These are phyloP conservation scores for Rosa lucieae DNA, from an alignment of 306 rosid genomes.

Conservation along the genomic window DNA sequence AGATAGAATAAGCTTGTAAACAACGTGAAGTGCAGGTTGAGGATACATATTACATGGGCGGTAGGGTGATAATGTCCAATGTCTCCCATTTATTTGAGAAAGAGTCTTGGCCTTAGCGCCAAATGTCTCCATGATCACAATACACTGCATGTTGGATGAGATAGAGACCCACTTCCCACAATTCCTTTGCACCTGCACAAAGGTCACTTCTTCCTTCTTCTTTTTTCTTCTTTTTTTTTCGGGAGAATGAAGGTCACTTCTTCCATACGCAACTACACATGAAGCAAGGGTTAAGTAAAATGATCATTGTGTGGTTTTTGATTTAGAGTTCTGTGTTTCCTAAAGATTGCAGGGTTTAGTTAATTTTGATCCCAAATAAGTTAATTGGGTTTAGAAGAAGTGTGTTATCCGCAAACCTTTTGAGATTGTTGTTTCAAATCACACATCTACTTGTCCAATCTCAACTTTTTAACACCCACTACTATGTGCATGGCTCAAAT, in stretches of 20 bases:
- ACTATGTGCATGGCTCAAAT: not conserved
- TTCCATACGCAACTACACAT: not conserved
- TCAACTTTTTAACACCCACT: not conserved
- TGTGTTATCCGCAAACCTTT: not conserved
- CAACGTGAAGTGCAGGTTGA: slow-evolving; percentile 41
- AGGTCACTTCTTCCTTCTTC: not conserved
- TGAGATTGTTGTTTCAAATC: not conserved
- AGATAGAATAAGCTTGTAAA: slow-evolving; percentile 8
- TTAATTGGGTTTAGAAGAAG: not conserved
- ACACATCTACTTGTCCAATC: not conserved
- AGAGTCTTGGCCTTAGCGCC: slow-evolving; percentile 35
- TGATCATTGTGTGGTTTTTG: not conserved
- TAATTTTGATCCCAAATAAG: not conserved
- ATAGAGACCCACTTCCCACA: not conserved
- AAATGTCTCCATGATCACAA: slow-evolving; percentile 41
- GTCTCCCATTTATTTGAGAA: slow-evolving; percentile 42
- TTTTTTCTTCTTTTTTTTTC: too few species aligned
- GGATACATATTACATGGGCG: slow-evolving; percentile 24
- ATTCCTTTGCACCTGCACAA: slow-evolving; percentile 10
- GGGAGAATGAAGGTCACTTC: not conserved
- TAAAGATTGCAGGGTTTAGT: not conserved
- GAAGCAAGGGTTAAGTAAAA: not conserved
- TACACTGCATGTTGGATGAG: slow-evolving; percentile 36
- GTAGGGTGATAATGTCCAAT: slow-evolving; percentile 38
- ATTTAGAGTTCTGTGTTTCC: not conserved